Evolutionary conservation across 176 grass and related monocot genomes (phyloP), one percentile per base, ranked within the genome.

Genomic region (Lolium rigidum): DNA sequence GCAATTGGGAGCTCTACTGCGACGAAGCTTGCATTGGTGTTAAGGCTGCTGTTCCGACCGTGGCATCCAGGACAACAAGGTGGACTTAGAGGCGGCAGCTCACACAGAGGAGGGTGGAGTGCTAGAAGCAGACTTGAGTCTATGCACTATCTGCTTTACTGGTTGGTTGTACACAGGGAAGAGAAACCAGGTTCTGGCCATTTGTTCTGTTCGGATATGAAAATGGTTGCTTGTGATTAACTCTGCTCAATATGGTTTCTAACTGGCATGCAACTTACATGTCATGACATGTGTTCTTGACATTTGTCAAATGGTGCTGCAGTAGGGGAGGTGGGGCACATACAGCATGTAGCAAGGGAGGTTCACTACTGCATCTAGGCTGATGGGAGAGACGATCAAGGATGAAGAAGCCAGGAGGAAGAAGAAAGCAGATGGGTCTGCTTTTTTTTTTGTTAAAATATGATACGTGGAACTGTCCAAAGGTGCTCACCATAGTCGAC

Each of bases 381-480:
- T 74, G 71, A 74, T 16, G 24, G 71, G 46, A 51, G 46, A 51
- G 46, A 51, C 46, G 47, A 28, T 51, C 13, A 16, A 51, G 15
- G 22, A 74, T 48, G 22, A 74, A 74, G 47, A 74, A 25, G 71
- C 46, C 21, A 75, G 46, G 72, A 75, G 47, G 47, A 74, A 67
- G 13, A 67, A 67, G 24, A 28, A 7, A 13, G 31, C 31, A 35
- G 26, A 38, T 18, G 15, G 39, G 64, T 37, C 64, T 16, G 2
- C n/a, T n/a, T 64, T 56, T 60, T 60, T 60, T 35, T 35, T 11
- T 37, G 50, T 4, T 68, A 68, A 9, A 68, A 60, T 60, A 60
- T 38, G 15, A 4, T 44, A 49, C 7, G 21, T 74, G n/a, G 44
- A 0, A 50, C 13, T 24, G 21, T 74, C 71, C 46, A 74, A 74